Evolutionary conservation across 495 filamentous ascomycete species (phyloP).

Genomic region (Podospora pseudopauciseta): DNA sequence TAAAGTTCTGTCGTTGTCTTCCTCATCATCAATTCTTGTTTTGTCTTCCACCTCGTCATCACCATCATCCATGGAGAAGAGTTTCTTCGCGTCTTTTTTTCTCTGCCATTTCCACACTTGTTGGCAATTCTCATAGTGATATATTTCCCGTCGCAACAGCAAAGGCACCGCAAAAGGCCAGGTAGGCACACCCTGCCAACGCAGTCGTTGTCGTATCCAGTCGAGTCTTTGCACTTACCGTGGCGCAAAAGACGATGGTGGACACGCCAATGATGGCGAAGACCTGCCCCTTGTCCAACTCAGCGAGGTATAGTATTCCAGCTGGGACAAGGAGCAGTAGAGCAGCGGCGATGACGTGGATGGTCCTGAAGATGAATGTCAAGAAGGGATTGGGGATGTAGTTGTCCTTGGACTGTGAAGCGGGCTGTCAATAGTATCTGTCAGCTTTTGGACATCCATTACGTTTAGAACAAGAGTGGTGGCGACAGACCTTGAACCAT

Average conservation of each 20-base stretch:
- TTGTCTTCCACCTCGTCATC: neutral
- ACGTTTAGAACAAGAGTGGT: neutral
- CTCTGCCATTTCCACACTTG: too few species aligned
- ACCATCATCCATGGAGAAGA: too few species aligned
- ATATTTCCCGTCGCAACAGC: neutral
- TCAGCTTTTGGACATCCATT: neutral
- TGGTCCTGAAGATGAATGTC: neutral
- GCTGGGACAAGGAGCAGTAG: slow-evolving; percentile 5
- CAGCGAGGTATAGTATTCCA: slow-evolving; percentile 8
- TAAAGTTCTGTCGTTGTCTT: too few species aligned
- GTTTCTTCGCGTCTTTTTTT: neutral
- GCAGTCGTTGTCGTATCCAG: slow-evolving; percentile 1
- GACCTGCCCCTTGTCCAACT: neutral
- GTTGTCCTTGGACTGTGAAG: neutral
- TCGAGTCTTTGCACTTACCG: neutral
- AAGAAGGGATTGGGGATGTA: neutral
- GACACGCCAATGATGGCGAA: slow-evolving; percentile 15
- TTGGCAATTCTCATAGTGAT: too few species aligned
- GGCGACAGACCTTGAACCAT: neutral
- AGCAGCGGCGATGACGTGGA: neutral
- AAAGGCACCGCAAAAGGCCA: slow-evolving; percentile 3
- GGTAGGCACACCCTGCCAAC: neutral
- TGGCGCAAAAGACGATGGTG: slow-evolving; percentile 4
- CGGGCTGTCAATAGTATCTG: neutral
- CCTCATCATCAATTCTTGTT: neutral